Evolutionary conservation across 179 eudicot species (phyloP).

Genomic region (Amaranthus tricolor): DNA sequence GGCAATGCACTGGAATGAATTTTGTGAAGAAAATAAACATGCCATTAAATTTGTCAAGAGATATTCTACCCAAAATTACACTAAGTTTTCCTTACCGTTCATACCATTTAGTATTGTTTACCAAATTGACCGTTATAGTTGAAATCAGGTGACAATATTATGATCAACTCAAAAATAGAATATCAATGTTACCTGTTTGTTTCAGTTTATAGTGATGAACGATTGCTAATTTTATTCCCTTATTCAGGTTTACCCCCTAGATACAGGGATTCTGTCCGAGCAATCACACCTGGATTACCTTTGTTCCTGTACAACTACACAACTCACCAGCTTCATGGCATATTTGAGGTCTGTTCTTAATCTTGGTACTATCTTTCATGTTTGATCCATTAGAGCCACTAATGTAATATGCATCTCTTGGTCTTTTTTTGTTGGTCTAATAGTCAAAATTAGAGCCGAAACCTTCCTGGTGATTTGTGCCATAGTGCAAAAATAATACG

Average conservation of each 20-base stretch:
- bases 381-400: neutral
- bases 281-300: constrained; percentile 94
- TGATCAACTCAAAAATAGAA: neutral
- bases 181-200: neutral
- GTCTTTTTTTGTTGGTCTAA: neutral
- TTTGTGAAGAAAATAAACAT: too few relatives aligned
- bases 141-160: neutral
- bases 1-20: too few relatives aligned
- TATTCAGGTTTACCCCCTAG: constrained; percentile 89
- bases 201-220: neutral
- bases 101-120: too few relatives aligned
- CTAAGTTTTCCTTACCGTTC: too few relatives aligned
- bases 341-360: constrained; percentile 74
- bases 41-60: too few relatives aligned
- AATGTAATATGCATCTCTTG: neutral
- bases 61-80: too few relatives aligned
- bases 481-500: too few relatives aligned
- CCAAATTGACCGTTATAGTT: neutral
- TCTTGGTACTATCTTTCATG: constrained; percentile 5
- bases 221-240: constrained; percentile 4
- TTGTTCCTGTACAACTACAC: constrained; percentile 94
- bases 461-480: neutral
- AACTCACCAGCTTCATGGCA: constrained; percentile 93
- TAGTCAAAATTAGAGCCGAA: neutral
- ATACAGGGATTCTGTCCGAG: constrained; percentile 91